phyloP scores from a whole-genome alignment of 306 rosid genomes.

The Medicago ruthenica region DNA sequence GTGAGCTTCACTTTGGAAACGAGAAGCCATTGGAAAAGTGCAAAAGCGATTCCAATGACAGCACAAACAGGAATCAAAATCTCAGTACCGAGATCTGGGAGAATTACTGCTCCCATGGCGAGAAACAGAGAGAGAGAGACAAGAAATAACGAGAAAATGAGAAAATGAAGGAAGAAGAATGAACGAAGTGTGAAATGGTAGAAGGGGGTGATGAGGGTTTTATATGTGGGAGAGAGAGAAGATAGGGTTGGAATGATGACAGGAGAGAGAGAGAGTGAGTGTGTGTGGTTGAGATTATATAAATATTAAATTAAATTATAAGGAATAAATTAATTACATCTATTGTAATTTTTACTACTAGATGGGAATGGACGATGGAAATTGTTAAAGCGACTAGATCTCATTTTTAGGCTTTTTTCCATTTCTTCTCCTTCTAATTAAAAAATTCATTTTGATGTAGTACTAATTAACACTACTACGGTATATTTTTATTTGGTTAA shows the following conservation, averaged over 20 bases:
- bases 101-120: constrained; percentile 67
- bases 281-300: constrained; percentile 31
- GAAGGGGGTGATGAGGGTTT: constrained; percentile 34
- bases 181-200: neutral
- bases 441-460: too few relatives aligned
- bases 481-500: too few relatives aligned
- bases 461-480: too few relatives aligned
- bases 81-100: constrained; percentile 88
- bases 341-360: neutral
- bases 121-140: neutral
- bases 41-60: constrained; percentile 72
- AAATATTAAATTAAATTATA: neutral
- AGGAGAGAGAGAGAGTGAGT: constrained; percentile 17
- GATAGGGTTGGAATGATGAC: constrained; percentile 45
- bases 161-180: neutral
- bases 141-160: neutral
- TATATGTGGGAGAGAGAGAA: constrained; percentile 37
- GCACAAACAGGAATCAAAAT: constrained; percentile 84
- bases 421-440: too few relatives aligned
- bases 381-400: constrained; percentile 33
- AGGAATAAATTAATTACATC: too few relatives aligned
- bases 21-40: constrained; percentile 74
- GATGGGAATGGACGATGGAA: constrained; percentile 18
- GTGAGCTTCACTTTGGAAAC: constrained; percentile 80
- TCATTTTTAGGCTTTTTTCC: constrained; percentile 10